Evolutionary conservation across 768 basidiomycete species (phyloP), one percentile per base, ranked within the genome.

Genomic region (Cystobasidium ongulense): DNA sequence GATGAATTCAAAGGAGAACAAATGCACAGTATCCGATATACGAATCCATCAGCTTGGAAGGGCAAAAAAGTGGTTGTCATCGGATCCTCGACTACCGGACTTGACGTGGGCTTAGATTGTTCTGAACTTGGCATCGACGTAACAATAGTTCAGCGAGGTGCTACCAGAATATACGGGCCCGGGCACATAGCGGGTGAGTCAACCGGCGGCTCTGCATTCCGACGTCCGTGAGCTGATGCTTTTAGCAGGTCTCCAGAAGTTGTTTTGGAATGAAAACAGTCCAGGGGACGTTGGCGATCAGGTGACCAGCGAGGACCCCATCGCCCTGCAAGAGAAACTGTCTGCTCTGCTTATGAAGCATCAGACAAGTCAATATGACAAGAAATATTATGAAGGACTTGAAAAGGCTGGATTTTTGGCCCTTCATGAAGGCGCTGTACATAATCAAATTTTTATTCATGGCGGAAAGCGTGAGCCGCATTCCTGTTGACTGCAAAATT

Each of bases 31-130:
- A 27, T 35, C 1, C 29, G 59, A 23, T 59, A 71, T 43, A 59
- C 52, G 7, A 59, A 54, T 17, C 36, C 68, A 8, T 25, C 27
- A 2, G 33, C 7, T 23, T 71, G 68, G 68, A 71, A 71, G 27
- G 68, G 68, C n/a, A 71, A 71, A 38, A 54, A 43, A 21, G 68
- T 59, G 7, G 52, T 36, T 8, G 68, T 71, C 18, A 38, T 71
- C 17, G 68, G 68, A 8, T 31, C 68, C 35, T 57, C 31, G 21
- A 71, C 68, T 8, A 57, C 68, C 1, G 68, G 33, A 23, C 41
- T 33, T 11, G 68, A 71, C 38, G 41, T 71, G 7, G 33, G 53
- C 23, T 21, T 21, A 21, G 68, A 71, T 36, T 71, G 50, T 36
- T 54, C 68, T 15, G 13, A 59, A 18, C 25, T 57, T n/a, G 68